Conservation (phyloP, 495 filamentous ascomycete species). For the Annulohypoxylon maeteangense region DNA sequence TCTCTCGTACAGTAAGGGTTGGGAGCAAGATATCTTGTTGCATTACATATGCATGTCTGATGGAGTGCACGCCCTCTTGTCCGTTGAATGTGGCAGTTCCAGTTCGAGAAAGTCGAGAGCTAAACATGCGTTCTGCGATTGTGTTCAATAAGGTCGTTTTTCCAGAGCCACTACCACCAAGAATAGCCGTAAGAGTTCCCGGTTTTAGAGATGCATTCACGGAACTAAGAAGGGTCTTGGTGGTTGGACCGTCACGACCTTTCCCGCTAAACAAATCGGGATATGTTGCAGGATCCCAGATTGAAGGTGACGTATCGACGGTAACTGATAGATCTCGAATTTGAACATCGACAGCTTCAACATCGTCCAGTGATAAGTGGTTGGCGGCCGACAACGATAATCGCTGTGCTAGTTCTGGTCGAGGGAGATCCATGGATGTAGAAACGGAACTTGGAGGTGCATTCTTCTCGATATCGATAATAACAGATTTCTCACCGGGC, state of each 20-base stretch:
- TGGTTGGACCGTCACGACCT: constrained; percentile 40
- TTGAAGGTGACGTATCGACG: constrained; percentile 62
- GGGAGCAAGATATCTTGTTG: constrained; percentile 78
- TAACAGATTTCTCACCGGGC: constrained; percentile 7
- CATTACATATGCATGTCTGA: constrained; percentile 77
- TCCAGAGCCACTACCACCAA: constrained; percentile 77
- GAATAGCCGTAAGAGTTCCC: constrained; percentile 76
- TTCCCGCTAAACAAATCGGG: constrained; percentile 49
- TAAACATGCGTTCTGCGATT: constrained; percentile 72
- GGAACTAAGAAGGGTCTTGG: constrained; percentile 46
- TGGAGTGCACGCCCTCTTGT: constrained; percentile 57
- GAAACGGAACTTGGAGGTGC: constrained; percentile 37
- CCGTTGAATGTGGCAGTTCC: constrained; percentile 70
- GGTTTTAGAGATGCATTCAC: constrained; percentile 44
- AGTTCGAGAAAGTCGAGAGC: constrained; percentile 61
- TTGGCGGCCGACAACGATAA: constrained; percentile 43
- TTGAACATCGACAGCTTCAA: constrained; percentile 67
- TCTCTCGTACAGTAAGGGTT: constrained; percentile 77
- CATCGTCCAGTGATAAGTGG: constrained; percentile 68
- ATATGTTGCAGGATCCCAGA: constrained; percentile 45
- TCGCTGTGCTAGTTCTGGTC: constrained; percentile 27
- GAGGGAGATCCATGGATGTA: constrained; percentile 37
- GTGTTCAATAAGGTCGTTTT: constrained; percentile 78
- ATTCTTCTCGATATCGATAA: constrained; percentile 31
- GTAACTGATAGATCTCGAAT: constrained; percentile 65